Percentiles rank a stretch among this genome's conserved stretches.
These are phyloP conservation scores for Pleoardoris graminearum DNA, from an alignment of 2,329 filamentous ascomycete genomes.

Conservation along the genomic window DNA sequence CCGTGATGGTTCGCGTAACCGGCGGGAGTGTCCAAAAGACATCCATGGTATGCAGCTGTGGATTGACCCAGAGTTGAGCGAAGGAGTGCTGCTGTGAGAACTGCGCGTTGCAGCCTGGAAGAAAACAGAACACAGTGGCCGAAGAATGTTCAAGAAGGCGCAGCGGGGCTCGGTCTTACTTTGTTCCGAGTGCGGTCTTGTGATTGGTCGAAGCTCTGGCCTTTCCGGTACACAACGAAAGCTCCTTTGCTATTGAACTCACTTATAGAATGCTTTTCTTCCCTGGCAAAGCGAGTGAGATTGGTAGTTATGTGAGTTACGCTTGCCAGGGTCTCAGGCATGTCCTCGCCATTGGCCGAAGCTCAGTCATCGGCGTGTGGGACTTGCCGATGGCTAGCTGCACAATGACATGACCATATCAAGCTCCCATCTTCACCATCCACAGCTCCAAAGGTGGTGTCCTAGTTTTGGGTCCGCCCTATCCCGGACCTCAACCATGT, in stretches of 20 bases:
- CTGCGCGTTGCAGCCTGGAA: constrained; percentile 42
- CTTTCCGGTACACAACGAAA: too few species aligned
- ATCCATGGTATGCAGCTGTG: constrained; percentile 53
- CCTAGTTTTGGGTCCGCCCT: neutral
- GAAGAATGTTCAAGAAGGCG: neutral
- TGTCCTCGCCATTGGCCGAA: neutral
- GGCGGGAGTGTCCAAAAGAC: constrained; percentile 68
- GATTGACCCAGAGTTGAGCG: constrained; percentile 21
- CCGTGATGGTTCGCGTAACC: constrained; percentile 69
- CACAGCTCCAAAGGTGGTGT: neutral
- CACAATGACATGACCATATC: constrained; percentile 7
- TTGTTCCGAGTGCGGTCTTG: neutral
- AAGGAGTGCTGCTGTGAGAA: constrained; percentile 29
- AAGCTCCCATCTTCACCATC: neutral
- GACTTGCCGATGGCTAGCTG: constrained; percentile 3
- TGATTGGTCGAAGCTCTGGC: neutral
- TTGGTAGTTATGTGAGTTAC: too few species aligned
- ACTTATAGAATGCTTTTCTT: neutral
- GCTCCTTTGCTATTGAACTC: too few species aligned
- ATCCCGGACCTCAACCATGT: constrained; percentile 38
- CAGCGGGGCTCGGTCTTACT: neutral
- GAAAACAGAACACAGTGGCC: constrained; percentile 12
- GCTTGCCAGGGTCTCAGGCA: neutral
- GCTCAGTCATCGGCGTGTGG: neutral
- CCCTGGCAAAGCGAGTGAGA: neutral